Percentiles rank a stretch among this genome's conserved stretches.
Evolutionary conservation across 2,329 filamentous ascomycete genomes (phyloP).

Genomic region (Hortaea sp.): DNA sequence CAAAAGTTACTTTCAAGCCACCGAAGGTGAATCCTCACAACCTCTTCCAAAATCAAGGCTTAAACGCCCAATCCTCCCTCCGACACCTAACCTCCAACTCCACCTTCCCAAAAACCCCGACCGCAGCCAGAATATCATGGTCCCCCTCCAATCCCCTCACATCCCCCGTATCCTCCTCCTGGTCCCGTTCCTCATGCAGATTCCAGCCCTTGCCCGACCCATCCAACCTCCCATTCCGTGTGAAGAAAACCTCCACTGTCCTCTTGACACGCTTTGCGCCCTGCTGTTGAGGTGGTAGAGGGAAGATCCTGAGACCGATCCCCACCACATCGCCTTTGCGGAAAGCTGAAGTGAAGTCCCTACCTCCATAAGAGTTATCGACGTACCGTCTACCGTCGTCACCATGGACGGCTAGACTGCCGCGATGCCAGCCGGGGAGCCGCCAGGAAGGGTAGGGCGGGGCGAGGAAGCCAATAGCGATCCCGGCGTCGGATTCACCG

Average conservation of each 20-base stretch:
- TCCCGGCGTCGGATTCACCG: conserved; percentile 37
- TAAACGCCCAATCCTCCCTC: conserved; percentile 23
- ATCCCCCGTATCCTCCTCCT: conserved; percentile 47
- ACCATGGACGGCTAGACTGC: conserved; percentile 63
- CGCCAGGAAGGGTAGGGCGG: conserved; percentile 69
- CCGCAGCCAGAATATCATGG: conserved; percentile 59
- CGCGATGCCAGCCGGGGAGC: conserved; percentile 72
- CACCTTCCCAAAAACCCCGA: conserved; percentile 61
- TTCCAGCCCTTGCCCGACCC: conserved; percentile 49
- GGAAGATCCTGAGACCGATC: conserved; percentile 55
- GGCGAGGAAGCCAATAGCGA: conserved; percentile 62
- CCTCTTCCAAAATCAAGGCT: conserved; percentile 5
- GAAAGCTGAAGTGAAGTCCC: conserved; percentile 57
- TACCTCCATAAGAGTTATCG: conserved; percentile 65
- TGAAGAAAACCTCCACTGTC: conserved; percentile 58
- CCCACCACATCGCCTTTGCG: conserved; percentile 57
- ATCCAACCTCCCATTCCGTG: conserved; percentile 50
- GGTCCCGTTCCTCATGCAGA: conserved; percentile 64
- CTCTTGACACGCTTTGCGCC: conserved; percentile 23
- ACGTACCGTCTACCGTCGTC: conserved; percentile 70
- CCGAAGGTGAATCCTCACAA: no score
- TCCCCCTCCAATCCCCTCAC: conserved; percentile 56
- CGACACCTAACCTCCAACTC: conserved; percentile 50
- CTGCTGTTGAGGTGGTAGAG: conserved; percentile 9
- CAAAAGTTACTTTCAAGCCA: no score